Base-by-base conservation (phyloP, 1,284 basidiomycete species). In the Kwoniella shivajii region DNA sequence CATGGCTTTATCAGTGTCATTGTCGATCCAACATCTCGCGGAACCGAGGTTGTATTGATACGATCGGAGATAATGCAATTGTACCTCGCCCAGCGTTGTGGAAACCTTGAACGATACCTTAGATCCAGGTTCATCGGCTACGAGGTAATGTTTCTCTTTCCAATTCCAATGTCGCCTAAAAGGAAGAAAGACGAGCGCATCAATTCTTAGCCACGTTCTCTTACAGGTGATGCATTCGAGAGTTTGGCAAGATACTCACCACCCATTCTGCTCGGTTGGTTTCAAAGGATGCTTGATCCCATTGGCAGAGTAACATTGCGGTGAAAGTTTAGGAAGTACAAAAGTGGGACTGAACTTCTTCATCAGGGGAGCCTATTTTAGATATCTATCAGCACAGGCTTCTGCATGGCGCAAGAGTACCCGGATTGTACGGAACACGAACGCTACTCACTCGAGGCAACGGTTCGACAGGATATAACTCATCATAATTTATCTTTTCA, bases 101-200 rank as follows among this genome's bases (percentile, higher is more conserved):
- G 59, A 43, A 42, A 76, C 67, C 14, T 64, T 60, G 54, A 75
- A 71, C 9, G 63, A 59, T 52, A 77, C 63, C 3, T 31, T 65
- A 27, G 73, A 65, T 22, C 73, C 73, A 0, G 72, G 71, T 41
- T 61, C 39, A 48, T 71, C 66, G 18, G 73, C 63, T 6, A 73
- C 54, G 14, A 73, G 49, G 60, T 77, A 77, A 34, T 73, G 62
- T 61, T 72, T 72, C 45, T 69, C 62, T 33, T 70, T 64, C 72
- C 73, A 76, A 11, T 59, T 59, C 72, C 70, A 76, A 10, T 66
- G 45, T 26, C 63, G 59, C 73, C 68, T 70, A 27, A 22, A 16
- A 31, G 20, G 42, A 44, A 31, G 14, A 33, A 14, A 41, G 11
- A 41, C 39, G 20, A 20, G 7, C 16, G 10, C n/a, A 31, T 18